Conservation (phyloP, 495 filamentous ascomycete species). For the Podospora pseudoanserina region DNA sequence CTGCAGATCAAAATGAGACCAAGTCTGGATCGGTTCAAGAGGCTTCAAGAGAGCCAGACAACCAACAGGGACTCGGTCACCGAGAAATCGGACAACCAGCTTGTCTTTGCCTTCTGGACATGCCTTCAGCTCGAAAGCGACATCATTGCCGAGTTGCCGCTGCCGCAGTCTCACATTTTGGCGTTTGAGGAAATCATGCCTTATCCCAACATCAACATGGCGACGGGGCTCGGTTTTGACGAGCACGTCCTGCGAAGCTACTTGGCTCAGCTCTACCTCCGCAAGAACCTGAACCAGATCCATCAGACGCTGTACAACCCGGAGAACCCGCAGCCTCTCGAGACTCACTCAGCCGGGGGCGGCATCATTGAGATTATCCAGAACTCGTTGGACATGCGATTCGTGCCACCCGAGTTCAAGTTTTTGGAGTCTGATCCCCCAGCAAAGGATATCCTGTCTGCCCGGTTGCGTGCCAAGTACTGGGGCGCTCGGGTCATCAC, state of each 20-base stretch:
- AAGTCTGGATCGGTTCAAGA: conserved; percentile 43
- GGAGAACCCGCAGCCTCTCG: conserved; percentile 29
- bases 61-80: conserved; percentile 20
- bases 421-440: conserved; percentile 70
- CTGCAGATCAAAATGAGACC: conserved; percentile 74
- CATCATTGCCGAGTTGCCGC: conserved; percentile 83
- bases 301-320: conserved; percentile 77
- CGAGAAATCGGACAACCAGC: conserved; percentile 49
- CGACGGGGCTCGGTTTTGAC: conserved; percentile 41
- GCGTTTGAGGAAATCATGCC: conserved; percentile 65
- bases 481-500: conserved; percentile 90
- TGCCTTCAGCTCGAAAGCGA: conserved; percentile 95
- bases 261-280: conserved; percentile 76
- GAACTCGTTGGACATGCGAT: conserved; percentile 41
- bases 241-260: conserved; percentile 72
- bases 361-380: conserved; percentile 51
- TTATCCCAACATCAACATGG: conserved; percentile 53
- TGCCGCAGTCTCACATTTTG: conserved; percentile 75
- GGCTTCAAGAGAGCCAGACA: conserved; percentile 29
- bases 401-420: conserved; percentile 42
- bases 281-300: conserved; percentile 78
- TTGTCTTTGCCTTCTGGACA: conserved; percentile 86
- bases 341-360: neutral
- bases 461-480: conserved; percentile 87
- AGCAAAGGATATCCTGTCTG: conserved; percentile 71